Evolutionary conservation across 805 yeast genomes (phyloP).

Genomic region (Grigorovia yakushimaensis): DNA sequence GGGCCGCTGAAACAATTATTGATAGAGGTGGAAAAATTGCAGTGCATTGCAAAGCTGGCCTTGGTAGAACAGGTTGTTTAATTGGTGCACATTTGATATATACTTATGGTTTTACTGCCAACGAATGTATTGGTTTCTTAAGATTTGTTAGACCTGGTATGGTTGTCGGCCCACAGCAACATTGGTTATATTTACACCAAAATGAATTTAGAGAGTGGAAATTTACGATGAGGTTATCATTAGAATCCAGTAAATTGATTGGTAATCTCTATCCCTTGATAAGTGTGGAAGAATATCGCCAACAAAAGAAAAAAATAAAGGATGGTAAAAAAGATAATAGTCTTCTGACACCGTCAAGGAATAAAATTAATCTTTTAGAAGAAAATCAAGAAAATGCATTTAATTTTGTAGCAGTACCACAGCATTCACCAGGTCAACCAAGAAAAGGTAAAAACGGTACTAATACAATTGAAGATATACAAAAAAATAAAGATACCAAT

Average conservation of each 20-base stretch:
- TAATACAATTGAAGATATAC: slow-evolving; percentile 29
- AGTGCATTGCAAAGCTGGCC: slow-evolving; percentile 98
- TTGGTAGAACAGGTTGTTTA: slow-evolving; percentile 95
- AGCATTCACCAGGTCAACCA: slow-evolving; percentile 95
- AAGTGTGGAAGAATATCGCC: slow-evolving; percentile 50
- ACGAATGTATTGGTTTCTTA: slow-evolving; percentile 93
- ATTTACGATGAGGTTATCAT: slow-evolving; percentile 76
- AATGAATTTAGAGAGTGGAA: slow-evolving; percentile 95
- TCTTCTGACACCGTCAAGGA: slow-evolving; percentile 27
- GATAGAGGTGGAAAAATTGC: slow-evolving; percentile 86
- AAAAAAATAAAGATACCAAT: slow-evolving; percentile 7
- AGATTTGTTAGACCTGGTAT: slow-evolving; percentile 95
- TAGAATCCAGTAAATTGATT: slow-evolving; percentile 51
- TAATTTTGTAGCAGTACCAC: slow-evolving; percentile 49
- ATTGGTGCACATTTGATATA: slow-evolving; percentile 96
- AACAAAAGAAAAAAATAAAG: slow-evolving; percentile 34
- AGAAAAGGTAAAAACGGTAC: slow-evolving; percentile 44
- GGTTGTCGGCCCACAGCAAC: slow-evolving; percentile 99
- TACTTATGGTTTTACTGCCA: slow-evolving; percentile 94
- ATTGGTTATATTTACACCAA: slow-evolving; percentile 94
- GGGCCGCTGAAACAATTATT: slow-evolving; percentile 87
- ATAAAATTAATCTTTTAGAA: slow-evolving; percentile 13
- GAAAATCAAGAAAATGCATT: slow-evolving; percentile 24
- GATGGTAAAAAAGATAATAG: slow-evolving; percentile 26
- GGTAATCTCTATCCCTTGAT: slow-evolving; percentile 60